Base-by-base conservation (phyloP, 495 filamentous ascomycete genomes). In the Aspergillus cavernicola region DNA sequence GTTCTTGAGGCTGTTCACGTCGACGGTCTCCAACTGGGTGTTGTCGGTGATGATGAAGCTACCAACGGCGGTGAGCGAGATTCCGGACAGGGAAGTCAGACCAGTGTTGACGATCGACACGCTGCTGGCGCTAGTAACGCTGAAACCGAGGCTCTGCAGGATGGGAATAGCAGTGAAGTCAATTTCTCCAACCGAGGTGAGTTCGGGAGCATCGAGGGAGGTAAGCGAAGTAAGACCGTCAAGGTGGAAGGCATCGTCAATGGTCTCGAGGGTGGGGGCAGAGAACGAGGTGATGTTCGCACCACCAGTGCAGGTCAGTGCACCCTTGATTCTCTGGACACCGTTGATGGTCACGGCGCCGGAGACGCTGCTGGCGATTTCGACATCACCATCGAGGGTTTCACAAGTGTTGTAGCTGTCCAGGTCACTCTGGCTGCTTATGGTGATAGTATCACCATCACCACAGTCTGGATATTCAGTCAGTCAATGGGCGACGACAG, bases 31-130 rank as follows among this genome's bases (percentile, higher is more conserved):
- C 55, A 95, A 70, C 52, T 80, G 77, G 31, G 66, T 72, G 81
- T 95, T 95, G 79, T 92, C 91, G 76, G 88, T 85, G 75, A 95
- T 81, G 59, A 89, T 73, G 66, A 95, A 80, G 37, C 65, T 72
- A 16, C 71, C 72, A 23, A 86, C 77, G 22, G 71, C 76, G 44
- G 78, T 59, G 52, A 97, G 74, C 64, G 88, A 84, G 68, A 99
- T 87, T 68, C 89, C 90, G 55, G 85, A 70, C 31, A 99, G 79
- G 54, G 71, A 79, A 63, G 66, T 76, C 54, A 97, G 80, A 64
- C 82, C 78, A 47, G 95, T 97, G 75, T 97, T 91, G 65, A 82
- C 80, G 69, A 99, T 90, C 29, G 67, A 65, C 44, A 97, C 78
- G 37, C 72, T 77, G 33, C 69, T 66, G 31, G 87, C 89, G 65